Conservation (phyloP, 78 protist species). For the Dictyostelium capitatum region DNA sequence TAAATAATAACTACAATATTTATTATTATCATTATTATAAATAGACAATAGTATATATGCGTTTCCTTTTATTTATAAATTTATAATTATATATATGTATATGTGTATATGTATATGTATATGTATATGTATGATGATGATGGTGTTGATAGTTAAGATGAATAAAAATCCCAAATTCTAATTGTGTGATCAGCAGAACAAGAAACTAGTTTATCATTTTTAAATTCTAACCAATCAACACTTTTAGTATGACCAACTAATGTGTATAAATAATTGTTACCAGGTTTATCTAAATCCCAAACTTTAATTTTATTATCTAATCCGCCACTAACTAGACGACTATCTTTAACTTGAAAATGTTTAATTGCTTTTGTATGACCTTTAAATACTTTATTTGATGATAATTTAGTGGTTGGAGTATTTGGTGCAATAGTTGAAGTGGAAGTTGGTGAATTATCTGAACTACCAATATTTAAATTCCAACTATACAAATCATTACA, state of each 20-base stretch:
- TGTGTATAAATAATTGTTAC: slow-evolving; percentile 51
- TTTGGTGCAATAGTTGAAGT: background rate
- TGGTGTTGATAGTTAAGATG: background rate
- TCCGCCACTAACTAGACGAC: slow-evolving; percentile 73
- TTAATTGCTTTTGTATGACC: slow-evolving; percentile 75
- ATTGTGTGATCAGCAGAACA: slow-evolving; percentile 73
- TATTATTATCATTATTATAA: too few species aligned
- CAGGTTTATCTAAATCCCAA: slow-evolving; percentile 83
- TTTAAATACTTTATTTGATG: slow-evolving; percentile 37
- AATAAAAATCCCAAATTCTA: slow-evolving; percentile 60
- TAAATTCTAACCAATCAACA: slow-evolving; percentile 77
- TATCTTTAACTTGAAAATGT: slow-evolving; percentile 66
- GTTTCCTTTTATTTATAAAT: too few species aligned
- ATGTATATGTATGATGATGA: too few species aligned
- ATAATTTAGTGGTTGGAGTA: background rate
- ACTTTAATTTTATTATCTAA: slow-evolving; percentile 64
- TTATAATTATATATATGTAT: too few species aligned
- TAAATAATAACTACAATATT: too few species aligned
- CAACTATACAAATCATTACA: slow-evolving; percentile 17
- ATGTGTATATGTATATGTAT: too few species aligned
- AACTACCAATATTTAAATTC: background rate
- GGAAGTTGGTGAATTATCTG: background rate
- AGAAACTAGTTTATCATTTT: slow-evolving; percentile 67
- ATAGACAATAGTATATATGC: too few species aligned
- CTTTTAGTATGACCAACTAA: slow-evolving; percentile 61